Evolutionary conservation across 768 basidiomycete species (phyloP).

Genomic region (Tulasnella sp.): DNA sequence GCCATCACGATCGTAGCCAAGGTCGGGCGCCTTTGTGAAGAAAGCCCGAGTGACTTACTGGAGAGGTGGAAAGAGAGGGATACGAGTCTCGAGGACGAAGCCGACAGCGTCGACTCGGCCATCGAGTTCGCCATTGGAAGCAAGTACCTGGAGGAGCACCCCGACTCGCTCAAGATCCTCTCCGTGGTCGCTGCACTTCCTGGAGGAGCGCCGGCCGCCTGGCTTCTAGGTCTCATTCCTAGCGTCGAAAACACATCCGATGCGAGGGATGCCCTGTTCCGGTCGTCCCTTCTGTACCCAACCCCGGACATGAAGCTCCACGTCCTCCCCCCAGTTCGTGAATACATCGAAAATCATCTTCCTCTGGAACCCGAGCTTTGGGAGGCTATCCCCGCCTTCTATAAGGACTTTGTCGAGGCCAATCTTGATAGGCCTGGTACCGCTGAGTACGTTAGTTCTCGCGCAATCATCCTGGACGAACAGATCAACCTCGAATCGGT

Average conservation of each 20-base stretch:
- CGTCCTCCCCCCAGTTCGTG: background rate
- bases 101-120: constrained; percentile 20
- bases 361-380: background rate
- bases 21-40: constrained; percentile 13
- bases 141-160: constrained; percentile 18
- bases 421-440: too few species aligned
- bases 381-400: background rate
- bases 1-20: constrained; percentile 31
- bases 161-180: constrained; percentile 22
- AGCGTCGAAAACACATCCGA: background rate
- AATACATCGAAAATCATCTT: background rate
- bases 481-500: too few species aligned
- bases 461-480: too few species aligned
- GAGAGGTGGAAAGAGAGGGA: constrained; percentile 2
- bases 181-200: constrained; percentile 24
- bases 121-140: constrained; percentile 24
- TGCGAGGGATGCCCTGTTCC: background rate
- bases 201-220: constrained; percentile 17
- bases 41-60: constrained; percentile 5
- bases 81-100: constrained; percentile 6
- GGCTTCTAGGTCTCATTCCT: background rate
- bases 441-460: too few species aligned
- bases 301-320: background rate
- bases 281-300: background rate
- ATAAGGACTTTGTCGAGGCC: too few species aligned